Evolutionary conservation across 495 filamentous ascomycete genomes (phyloP), one percentile per base, ranked within the genome.

Genomic region (Parathielavia appendiculata): DNA sequence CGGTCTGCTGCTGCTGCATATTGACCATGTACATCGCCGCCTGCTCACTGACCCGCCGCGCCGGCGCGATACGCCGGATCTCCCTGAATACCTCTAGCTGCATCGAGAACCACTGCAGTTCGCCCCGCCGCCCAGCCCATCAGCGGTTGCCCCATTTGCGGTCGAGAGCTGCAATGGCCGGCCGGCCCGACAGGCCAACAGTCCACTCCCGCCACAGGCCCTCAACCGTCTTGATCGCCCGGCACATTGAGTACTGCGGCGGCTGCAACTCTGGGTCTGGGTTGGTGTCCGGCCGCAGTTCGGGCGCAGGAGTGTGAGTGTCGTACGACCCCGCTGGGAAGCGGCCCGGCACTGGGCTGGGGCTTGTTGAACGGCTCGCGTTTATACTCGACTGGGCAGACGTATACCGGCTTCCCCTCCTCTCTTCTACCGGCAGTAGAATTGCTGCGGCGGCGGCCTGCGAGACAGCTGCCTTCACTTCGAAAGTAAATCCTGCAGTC

Each of bases 1-100:
- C 45, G 6, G 45, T 48, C 23, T 7, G 22, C 45, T 48, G 45
- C 45, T 48, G 45, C 11, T 48, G 45, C 45, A 48, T 48, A 10
- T 14, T 48, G 26, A 48, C 45, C 5, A 26, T 48, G 16, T 48
- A 32, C 45, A 48, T 48, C 22, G 45, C 45, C 45, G 22, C 45
- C 45, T 22, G 45, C 45, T 48, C 45, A 22, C 45, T 22, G 26
- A 48, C 32, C 26, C 45, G 45, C 45, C 32, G 10, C 45, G 6
- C 45, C 12, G 30, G 45, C 1, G 45, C 45, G 45, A 32, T 14
- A 22, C 45, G 45, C 45, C 13, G 45, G 45, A 48, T 48, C 45
- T 48, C 45, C 14, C n/a, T 48, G 45, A 48, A 32, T 22, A 48
- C 45, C 45, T 48, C 45, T 14, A 48, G 45, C 26, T 22, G 45